Percentiles rank a stretch among this genome's conserved stretches.
phyloP scores from a whole-genome alignment of 2,329 filamentous ascomycete species.

The Lasiodiplodia theobromae region DNA sequence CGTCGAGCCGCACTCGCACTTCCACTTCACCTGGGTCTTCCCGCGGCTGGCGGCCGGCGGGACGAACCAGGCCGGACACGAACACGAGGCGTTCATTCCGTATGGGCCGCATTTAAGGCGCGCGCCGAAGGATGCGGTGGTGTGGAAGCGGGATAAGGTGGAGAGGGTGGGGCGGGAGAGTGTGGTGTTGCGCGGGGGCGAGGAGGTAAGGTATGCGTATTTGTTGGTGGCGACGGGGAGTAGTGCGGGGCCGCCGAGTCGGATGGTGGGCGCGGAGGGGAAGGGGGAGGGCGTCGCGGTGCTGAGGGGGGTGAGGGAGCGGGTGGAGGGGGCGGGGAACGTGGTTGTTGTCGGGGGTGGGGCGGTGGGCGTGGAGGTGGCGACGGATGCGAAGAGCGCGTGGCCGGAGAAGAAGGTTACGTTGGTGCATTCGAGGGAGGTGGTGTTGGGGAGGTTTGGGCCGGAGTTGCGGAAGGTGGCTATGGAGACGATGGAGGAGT shows the following conservation, averaged over 20 bases:
- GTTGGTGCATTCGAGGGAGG: slow-evolving; percentile 64
- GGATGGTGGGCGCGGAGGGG: slow-evolving; percentile 41
- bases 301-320: slow-evolving; percentile 52
- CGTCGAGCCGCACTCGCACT: slow-evolving; percentile 66
- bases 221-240: background rate
- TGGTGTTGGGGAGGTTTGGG: slow-evolving; percentile 62
- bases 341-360: background rate
- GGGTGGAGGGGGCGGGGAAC: background rate
- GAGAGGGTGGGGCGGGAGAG: slow-evolving; percentile 52
- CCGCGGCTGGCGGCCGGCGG: slow-evolving; percentile 64
- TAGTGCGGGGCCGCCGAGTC: background rate
- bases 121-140: slow-evolving; percentile 45
- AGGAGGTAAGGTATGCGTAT: background rate
- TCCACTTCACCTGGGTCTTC: slow-evolving; percentile 67
- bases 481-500: slow-evolving; percentile 51
- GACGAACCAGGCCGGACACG: slow-evolving; percentile 50
- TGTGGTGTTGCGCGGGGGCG: background rate
- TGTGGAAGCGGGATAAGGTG: slow-evolving; percentile 55
- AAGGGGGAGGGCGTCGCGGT: slow-evolving; percentile 54
- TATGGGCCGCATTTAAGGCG: slow-evolving; percentile 55
- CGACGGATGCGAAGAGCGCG: slow-evolving; percentile 63
- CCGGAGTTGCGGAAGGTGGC: slow-evolving; percentile 48
- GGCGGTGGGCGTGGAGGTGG: slow-evolving; percentile 47
- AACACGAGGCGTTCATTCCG: slow-evolving; percentile 67
- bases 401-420: slow-evolving; percentile 65